phyloP scores from a whole-genome alignment of 306 rosid species.

The Cercis canadensis region DNA sequence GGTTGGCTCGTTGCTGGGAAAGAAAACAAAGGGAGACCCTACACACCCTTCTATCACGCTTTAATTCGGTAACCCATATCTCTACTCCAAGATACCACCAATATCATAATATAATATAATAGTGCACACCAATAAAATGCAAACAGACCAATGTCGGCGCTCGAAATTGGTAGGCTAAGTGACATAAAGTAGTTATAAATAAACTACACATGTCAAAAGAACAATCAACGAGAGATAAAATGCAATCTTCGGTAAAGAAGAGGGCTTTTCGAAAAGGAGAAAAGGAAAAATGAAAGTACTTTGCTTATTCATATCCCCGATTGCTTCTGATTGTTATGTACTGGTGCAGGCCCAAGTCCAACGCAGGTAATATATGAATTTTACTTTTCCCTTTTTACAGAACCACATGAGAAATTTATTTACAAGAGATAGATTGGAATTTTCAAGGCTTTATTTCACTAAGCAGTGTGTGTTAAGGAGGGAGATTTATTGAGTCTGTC shows the following conservation, averaged over 20 bases:
- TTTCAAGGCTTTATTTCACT: constrained; percentile 38
- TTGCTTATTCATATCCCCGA: constrained; percentile 22
- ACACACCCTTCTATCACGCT: constrained; percentile 24
- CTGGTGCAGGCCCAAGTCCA: constrained; percentile 4
- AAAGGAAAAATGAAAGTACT: background rate
- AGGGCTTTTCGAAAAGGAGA: constrained; percentile 26
- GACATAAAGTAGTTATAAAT: constrained; percentile 34
- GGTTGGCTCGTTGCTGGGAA: constrained; percentile 6
- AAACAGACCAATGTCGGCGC: constrained; percentile 43
- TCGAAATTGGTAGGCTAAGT: constrained; percentile 29
- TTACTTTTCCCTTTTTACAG: constrained; percentile 45
- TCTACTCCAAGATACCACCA: constrained; percentile 22
- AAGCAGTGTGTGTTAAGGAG: constrained; percentile 68
- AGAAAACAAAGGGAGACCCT: constrained; percentile 42
- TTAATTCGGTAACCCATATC: constrained; percentile 30
- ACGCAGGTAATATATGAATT: constrained; percentile 20
- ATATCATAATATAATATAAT: no score
- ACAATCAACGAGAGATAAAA: constrained; percentile 38
- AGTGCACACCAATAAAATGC: constrained; percentile 35
- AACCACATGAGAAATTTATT: constrained; percentile 31
- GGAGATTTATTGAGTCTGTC: constrained; percentile 57
- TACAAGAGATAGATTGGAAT: constrained; percentile 33
- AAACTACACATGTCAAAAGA: constrained; percentile 27
- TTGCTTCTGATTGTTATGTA: constrained; percentile 33
- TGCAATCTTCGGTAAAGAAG: constrained; percentile 20